Conservation (phyloP, 257 asterid species). For the Ilex aquifolium region DNA sequence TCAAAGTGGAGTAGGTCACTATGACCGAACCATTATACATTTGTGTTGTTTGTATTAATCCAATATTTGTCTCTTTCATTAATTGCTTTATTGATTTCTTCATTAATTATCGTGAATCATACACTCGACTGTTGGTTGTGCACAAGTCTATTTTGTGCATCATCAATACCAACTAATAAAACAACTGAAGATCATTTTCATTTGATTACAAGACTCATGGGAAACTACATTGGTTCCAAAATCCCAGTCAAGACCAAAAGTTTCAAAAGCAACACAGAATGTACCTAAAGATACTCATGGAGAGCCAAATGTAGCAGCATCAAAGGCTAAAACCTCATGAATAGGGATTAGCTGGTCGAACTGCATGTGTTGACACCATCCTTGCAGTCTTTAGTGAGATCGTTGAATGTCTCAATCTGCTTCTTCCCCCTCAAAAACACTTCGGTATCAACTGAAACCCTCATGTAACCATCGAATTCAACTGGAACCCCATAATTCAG, state of each 20-base stretch:
- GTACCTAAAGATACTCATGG: background rate
- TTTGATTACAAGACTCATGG: background rate
- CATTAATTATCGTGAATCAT: too few relatives aligned
- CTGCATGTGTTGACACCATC: slow-evolving; percentile 65
- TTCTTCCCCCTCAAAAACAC: slow-evolving; percentile 66
- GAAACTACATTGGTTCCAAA: slow-evolving; percentile 1
- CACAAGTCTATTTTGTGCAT: too few relatives aligned
- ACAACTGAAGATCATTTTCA: background rate
- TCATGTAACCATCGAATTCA: slow-evolving; percentile 90
- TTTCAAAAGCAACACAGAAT: slow-evolving; percentile 1
- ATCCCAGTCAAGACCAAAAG: slow-evolving; percentile 4
- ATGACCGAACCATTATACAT: too few relatives aligned
- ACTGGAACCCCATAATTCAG: slow-evolving; percentile 60
- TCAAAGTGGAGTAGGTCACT: too few relatives aligned
- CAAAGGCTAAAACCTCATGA: background rate
- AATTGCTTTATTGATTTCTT: too few relatives aligned
- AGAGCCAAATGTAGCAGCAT: background rate
- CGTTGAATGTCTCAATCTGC: slow-evolving; percentile 80
- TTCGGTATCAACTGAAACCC: slow-evolving; percentile 60
- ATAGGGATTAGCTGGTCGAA: slow-evolving; percentile 29
- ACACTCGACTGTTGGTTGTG: too few relatives aligned
- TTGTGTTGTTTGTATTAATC: too few relatives aligned
- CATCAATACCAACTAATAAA: too few relatives aligned
- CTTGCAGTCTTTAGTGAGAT: slow-evolving; percentile 75
- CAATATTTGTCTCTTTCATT: too few relatives aligned